phyloP scores from a whole-genome alignment of 176 grass and related monocot species.

The Oryza australiensis region DNA sequence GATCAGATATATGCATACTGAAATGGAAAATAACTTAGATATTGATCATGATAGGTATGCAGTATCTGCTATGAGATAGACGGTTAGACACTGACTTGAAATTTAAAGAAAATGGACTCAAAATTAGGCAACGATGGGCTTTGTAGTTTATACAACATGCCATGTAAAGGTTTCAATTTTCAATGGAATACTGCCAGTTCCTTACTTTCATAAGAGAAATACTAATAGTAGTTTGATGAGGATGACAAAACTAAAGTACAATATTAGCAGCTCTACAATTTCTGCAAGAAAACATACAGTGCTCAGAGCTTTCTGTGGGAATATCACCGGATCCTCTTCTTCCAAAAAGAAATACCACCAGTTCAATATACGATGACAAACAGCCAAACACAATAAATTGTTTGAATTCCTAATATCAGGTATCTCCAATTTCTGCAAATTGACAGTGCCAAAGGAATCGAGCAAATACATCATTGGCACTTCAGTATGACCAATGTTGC shows the following conservation, averaged over 20 bases:
- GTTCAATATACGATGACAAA: slow-evolving; percentile 20
- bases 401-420: slow-evolving; percentile 10
- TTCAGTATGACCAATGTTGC: background rate
- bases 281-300: background rate
- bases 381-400: background rate
- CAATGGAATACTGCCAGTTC: background rate
- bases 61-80: slow-evolving; percentile 14
- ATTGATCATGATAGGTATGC: background rate
- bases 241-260: background rate
- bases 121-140: background rate
- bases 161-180: background rate
- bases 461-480: background rate
- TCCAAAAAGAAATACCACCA: background rate
- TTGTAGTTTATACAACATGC: background rate
- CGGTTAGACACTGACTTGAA: background rate
- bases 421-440: background rate
- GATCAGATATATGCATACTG: slow-evolving; percentile 23
- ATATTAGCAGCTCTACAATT: background rate
- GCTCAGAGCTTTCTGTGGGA: background rate
- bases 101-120: slow-evolving; percentile 3
- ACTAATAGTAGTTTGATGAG: background rate
- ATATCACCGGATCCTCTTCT: background rate
- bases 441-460: background rate
- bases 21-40: slow-evolving; percentile 18
- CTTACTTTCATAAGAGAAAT: background rate